These are phyloP conservation scores for Plasmodium berghei DNA, from an alignment of 169 alveolate genomes.

Conservation along the genomic window DNA sequence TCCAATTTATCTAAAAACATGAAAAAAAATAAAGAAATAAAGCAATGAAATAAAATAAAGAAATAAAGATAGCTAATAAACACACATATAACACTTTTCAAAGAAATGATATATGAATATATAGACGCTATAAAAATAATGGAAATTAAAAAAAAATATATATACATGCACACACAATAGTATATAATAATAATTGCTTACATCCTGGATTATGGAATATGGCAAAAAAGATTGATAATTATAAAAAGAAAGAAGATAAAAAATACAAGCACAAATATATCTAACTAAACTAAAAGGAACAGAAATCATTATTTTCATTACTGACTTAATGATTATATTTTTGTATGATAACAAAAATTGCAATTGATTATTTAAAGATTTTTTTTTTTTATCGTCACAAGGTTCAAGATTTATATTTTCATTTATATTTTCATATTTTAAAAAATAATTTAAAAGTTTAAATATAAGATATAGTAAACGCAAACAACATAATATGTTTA, in stretches of 20 bases:
- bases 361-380: neutral
- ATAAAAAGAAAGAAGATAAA: slow-evolving; percentile 39
- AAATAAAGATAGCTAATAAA: neutral
- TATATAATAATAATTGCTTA: neutral
- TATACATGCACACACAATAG: too few relatives aligned
- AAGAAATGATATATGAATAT: neutral
- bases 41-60: neutral
- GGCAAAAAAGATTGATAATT: slow-evolving; percentile 34
- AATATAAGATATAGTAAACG: slow-evolving; percentile 48
- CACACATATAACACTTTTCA: neutral
- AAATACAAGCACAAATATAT: slow-evolving; percentile 32
- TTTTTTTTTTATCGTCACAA: neutral
- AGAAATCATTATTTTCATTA: slow-evolving; percentile 21
- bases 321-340: slow-evolving; percentile 30
- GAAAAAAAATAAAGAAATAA: neutral
- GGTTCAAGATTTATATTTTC: neutral
- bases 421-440: slow-evolving; percentile 6
- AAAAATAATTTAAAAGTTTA: slow-evolving; percentile 26
- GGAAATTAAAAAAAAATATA: too few relatives aligned
- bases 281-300: slow-evolving; percentile 40
- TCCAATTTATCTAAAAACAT: slow-evolving; percentile 33
- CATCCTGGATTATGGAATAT: slow-evolving; percentile 38
- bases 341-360: slow-evolving; percentile 48
- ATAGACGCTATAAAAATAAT: neutral
- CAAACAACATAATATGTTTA: slow-evolving; percentile 14